phyloP scores from a whole-genome alignment of 257 asterid genomes.

The Capsicum chinense region DNA sequence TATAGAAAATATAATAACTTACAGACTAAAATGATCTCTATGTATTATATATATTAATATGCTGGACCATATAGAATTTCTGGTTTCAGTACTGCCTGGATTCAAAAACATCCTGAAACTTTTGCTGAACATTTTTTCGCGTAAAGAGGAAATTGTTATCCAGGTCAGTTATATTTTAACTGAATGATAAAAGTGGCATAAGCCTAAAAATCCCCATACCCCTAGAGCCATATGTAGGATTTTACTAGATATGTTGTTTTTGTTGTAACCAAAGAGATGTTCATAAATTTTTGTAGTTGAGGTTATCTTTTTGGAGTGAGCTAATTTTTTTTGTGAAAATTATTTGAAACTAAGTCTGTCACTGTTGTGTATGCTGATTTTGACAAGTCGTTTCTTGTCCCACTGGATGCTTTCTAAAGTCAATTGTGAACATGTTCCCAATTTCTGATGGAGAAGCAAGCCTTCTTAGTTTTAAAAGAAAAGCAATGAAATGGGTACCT shows the following conservation, averaged over 20 bases:
- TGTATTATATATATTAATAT: conserved; percentile 13
- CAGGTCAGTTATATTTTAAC: neutral
- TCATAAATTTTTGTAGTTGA: neutral
- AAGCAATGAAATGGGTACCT: conserved; percentile 87
- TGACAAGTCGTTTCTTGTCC: conserved; percentile 92
- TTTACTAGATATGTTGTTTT: neutral
- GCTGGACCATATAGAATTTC: conserved; percentile 10
- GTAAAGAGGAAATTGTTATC: neutral
- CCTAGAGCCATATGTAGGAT: neutral
- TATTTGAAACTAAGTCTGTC: conserved; percentile 15
- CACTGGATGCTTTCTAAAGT: conserved; percentile 87
- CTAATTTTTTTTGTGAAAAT: neutral
- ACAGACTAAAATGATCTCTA: neutral
- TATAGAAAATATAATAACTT: neutral
- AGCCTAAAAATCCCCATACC: conserved; percentile 5
- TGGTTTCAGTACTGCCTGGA: neutral
- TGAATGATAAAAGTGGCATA: conserved; percentile 9
- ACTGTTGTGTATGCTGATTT: conserved; percentile 36
- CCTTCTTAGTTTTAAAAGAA: conserved; percentile 84
- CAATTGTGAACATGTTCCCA: conserved; percentile 84
- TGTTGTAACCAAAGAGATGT: neutral
- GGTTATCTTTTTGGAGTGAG: conserved; percentile 2
- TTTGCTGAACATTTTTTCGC: conserved; percentile 8
- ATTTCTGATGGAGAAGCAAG: conserved; percentile 89
- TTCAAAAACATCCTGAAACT: neutral